Conservation (phyloP, 169 alveolate species). For the Cryptosporidium sp. region DNA sequence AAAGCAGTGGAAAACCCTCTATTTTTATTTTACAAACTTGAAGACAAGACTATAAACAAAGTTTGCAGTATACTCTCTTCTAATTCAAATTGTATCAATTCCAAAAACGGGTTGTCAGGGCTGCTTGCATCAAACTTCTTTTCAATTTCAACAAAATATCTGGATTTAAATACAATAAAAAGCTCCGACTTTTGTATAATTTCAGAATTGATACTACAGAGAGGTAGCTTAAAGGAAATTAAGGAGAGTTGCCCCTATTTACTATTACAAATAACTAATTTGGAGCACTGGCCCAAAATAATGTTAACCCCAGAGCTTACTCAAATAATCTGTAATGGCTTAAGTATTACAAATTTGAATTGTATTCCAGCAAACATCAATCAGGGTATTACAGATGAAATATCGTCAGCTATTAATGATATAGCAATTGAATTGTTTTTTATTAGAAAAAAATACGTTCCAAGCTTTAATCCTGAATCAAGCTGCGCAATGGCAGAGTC, state of each 20-base stretch:
- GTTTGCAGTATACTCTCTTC: conserved; percentile 30
- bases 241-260: conserved; percentile 36
- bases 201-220: conserved; percentile 54
- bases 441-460: conserved; percentile 33
- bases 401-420: conserved; percentile 25
- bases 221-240: conserved; percentile 33
- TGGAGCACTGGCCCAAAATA: conserved; percentile 72
- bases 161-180: conserved; percentile 34
- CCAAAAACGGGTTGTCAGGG: conserved; percentile 24
- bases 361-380: background rate
- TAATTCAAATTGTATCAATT: conserved; percentile 1
- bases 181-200: conserved; percentile 54
- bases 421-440: conserved; percentile 57
- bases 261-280: conserved; percentile 45
- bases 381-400: conserved; percentile 40
- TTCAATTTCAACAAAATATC: conserved; percentile 56
- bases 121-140: conserved; percentile 24
- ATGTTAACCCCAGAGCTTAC: conserved; percentile 59
- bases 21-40: conserved; percentile 31
- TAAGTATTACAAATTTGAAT: conserved; percentile 35
- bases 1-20: background rate
- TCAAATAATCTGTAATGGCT: conserved; percentile 5
- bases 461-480: conserved; percentile 50
- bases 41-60: conserved; percentile 16
- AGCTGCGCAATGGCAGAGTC: conserved; percentile 44